phyloP scores from a whole-genome alignment of 805 yeast species.

The Kazachstania taianensis region DNA sequence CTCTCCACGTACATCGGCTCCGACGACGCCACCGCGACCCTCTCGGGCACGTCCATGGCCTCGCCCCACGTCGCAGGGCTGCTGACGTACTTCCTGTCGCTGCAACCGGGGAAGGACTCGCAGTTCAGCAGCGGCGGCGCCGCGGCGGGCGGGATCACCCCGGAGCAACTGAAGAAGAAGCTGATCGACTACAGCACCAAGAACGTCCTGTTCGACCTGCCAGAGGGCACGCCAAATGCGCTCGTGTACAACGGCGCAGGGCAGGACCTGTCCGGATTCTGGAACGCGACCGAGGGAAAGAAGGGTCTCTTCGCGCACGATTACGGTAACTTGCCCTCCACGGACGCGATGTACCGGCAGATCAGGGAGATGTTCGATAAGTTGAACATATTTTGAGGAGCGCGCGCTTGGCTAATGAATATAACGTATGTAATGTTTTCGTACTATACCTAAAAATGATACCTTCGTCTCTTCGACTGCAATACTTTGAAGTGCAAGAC shows the following conservation, averaged over 20 bases:
- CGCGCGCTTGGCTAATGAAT: no score
- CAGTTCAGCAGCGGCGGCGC: no score
- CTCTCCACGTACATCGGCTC: slow-evolving; percentile 76
- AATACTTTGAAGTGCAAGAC: no score
- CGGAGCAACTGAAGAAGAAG: slow-evolving; percentile 68
- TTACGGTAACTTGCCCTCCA: slow-evolving; percentile 1
- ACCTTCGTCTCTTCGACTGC: no score
- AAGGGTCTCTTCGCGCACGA: slow-evolving; percentile 1
- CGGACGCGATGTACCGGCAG: slow-evolving; percentile 21
- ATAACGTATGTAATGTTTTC: no score
- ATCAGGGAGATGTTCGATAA: slow-evolving; percentile 21
- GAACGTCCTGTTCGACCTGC: slow-evolving; percentile 48
- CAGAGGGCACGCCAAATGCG: slow-evolving; percentile 65
- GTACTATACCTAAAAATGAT: no score
- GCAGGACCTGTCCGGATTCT: slow-evolving; percentile 54
- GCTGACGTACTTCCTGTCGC: slow-evolving; percentile 76
- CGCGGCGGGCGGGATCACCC: slow-evolving; percentile 40
- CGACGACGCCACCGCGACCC: slow-evolving; percentile 61
- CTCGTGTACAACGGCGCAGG: slow-evolving; percentile 80
- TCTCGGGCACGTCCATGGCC: slow-evolving; percentile 97
- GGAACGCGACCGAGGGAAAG: slow-evolving; percentile 27
- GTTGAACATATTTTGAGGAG: slow-evolving; percentile 18
- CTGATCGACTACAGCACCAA: slow-evolving; percentile 59
- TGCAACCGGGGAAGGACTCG: slow-evolving; percentile 67
- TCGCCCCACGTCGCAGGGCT: slow-evolving; percentile 94